These are phyloP conservation scores for Adansonia grandidieri DNA, from an alignment of 441 rosid species.

Conservation along the genomic window DNA sequence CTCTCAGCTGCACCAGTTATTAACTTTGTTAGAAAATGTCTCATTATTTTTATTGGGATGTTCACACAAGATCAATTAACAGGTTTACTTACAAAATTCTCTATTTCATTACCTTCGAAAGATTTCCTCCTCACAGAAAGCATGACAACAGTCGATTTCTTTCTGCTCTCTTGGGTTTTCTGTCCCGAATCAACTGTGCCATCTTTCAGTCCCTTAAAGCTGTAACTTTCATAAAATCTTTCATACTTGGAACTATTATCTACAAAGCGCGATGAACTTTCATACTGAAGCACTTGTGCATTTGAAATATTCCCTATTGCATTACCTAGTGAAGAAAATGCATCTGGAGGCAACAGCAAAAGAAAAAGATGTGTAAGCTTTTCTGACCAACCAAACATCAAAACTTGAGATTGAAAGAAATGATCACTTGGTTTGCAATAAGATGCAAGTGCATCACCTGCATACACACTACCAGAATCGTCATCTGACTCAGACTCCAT, in stretches of 20 bases:
- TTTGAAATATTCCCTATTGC: conserved; percentile 50
- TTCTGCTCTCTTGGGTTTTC: conserved; percentile 52
- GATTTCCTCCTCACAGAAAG: conserved; percentile 87
- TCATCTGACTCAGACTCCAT: conserved; percentile 89
- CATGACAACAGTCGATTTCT: conserved; percentile 65
- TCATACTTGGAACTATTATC: conserved; percentile 64
- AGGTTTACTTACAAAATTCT: conserved; percentile 52
- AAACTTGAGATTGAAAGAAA: not conserved
- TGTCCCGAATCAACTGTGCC: conserved; percentile 54
- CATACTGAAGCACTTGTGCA: conserved; percentile 78
- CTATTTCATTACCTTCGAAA: conserved; percentile 72
- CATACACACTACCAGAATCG: conserved; percentile 67
- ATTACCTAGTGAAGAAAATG: conserved; percentile 49
- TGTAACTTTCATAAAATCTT: conserved; percentile 70
- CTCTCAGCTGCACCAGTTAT: conserved; percentile 55
- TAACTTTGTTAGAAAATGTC: not conserved
- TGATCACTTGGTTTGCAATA: not conserved
- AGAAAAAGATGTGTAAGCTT: not conserved
- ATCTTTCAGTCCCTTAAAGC: conserved; percentile 69
- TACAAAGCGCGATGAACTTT: conserved; percentile 60
- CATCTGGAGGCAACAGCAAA: conserved; percentile 45
- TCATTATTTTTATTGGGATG: not conserved
- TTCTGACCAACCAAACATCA: not conserved
- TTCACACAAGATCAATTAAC: not conserved
- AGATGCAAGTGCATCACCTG: conserved; percentile 49